These are phyloP conservation scores for Phlebiopsis flavidoalba DNA, from an alignment of 768 basidiomycete genomes.

Conservation along the genomic window DNA sequence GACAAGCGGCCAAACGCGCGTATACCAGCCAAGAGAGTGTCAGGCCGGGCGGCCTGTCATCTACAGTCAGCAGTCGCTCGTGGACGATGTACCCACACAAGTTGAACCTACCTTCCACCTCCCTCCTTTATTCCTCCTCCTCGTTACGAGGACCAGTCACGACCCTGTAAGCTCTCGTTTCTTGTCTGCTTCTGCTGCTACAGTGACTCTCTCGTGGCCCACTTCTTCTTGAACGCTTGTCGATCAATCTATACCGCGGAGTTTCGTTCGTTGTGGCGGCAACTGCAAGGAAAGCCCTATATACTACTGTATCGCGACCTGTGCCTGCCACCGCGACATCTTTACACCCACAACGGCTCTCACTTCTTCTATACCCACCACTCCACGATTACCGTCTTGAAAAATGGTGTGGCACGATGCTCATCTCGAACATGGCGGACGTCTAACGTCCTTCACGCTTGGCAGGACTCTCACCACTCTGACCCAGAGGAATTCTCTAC, in stretches of 20 bases:
- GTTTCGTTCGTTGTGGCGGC: conserved; percentile 3
- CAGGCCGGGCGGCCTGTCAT: conserved; percentile 12
- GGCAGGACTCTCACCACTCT: conserved; percentile 61
- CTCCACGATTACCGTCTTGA: background rate
- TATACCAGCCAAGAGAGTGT: background rate
- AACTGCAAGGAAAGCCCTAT: background rate
- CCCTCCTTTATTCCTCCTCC: conserved; percentile 6
- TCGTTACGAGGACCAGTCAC: conserved; percentile 11
- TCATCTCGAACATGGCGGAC: background rate
- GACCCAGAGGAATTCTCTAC: conserved; percentile 97
- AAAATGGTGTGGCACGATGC: conserved; percentile 22
- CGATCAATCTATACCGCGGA: conserved; percentile 1
- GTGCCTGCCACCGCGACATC: conserved; percentile 3
- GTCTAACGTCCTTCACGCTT: background rate
- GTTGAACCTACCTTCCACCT: conserved; percentile 1
- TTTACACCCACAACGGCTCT: background rate
- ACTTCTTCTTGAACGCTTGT: background rate
- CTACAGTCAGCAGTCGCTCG: background rate
- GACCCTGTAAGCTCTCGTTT: conserved; percentile 6
- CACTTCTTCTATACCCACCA: conserved; percentile 3
- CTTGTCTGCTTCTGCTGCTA: conserved; percentile 7
- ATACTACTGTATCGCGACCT: conserved; percentile 2
- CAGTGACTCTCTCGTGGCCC: background rate
- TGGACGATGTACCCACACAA: background rate
- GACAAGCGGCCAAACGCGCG: background rate